Evolutionary conservation across 2,329 filamentous ascomycete genomes (phyloP).

Genomic region (Diplodia corticola): DNA sequence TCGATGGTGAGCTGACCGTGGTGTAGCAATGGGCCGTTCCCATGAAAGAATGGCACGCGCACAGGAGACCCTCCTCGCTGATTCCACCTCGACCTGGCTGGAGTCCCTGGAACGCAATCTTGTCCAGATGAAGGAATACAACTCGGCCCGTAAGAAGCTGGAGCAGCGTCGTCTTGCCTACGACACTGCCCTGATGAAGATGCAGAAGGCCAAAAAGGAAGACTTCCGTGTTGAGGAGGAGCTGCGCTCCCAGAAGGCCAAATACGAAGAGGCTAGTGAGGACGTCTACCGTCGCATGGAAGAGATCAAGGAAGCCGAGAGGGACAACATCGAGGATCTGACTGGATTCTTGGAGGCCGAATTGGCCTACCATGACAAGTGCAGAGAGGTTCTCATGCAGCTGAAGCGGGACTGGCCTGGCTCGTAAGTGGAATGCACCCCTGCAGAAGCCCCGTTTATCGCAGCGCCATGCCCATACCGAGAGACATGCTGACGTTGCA

Average conservation of each 20-base stretch:
- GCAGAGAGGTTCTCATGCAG: constrained; percentile 75
- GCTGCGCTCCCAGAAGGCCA: constrained; percentile 83
- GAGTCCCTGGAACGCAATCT: constrained; percentile 88
- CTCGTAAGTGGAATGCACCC: constrained; percentile 46
- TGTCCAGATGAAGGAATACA: constrained; percentile 96
- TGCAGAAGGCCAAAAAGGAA: constrained; percentile 91
- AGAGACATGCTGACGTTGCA: constrained; percentile 29
- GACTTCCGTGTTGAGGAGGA: constrained; percentile 94
- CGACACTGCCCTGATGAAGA: constrained; percentile 83
- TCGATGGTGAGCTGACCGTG: constrained; percentile 26
- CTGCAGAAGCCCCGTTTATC: constrained; percentile 28
- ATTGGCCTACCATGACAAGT: constrained; percentile 87
- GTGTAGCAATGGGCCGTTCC: constrained; percentile 71
- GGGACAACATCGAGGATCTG: constrained; percentile 77
- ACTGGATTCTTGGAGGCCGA: constrained; percentile 83
- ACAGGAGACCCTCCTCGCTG: constrained; percentile 78
- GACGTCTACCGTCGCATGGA: constrained; percentile 92
- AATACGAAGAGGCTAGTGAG: constrained; percentile 93
- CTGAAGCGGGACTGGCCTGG: constrained; percentile 69
- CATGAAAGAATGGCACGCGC: constrained; percentile 85
- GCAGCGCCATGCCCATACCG: constrained; percentile 30
- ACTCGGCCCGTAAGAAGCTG: constrained; percentile 92
- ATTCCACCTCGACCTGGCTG: constrained; percentile 80
- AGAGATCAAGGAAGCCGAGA: constrained; percentile 91
- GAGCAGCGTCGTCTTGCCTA: constrained; percentile 87